Percentiles rank a stretch among this genome's conserved stretches.
phyloP scores from a whole-genome alignment of 768 basidiomycete species.

The Dentipellis sp. region DNA sequence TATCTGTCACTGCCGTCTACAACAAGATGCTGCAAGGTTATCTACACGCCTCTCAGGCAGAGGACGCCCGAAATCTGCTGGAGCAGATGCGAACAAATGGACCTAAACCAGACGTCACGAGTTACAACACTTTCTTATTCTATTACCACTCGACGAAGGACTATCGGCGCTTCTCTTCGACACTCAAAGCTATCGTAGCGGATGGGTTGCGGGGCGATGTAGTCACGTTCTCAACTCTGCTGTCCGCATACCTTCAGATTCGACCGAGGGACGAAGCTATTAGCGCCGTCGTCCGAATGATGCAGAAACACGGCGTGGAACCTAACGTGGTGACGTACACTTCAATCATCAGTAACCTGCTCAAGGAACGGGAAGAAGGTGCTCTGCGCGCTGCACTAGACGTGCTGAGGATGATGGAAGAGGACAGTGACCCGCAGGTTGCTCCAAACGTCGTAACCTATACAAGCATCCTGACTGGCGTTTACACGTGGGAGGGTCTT shows the following conservation, averaged over 20 bases:
- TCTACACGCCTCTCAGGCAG: constrained; percentile 28
- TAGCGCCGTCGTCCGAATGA: constrained; percentile 53
- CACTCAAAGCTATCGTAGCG: constrained; percentile 49
- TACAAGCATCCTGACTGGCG: constrained; percentile 65
- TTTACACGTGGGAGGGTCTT: constrained; percentile 53
- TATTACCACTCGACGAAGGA: constrained; percentile 57
- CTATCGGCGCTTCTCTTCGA: constrained; percentile 46
- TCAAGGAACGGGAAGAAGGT: constrained; percentile 43
- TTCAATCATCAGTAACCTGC: constrained; percentile 68
- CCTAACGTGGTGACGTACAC: constrained; percentile 74
- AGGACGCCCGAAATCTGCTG: constrained; percentile 29
- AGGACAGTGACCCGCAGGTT: constrained; percentile 26
- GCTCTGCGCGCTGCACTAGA: constrained; percentile 55
- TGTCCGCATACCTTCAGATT: constrained; percentile 65
- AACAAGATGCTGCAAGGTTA: constrained; percentile 73
- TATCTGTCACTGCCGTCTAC: constrained; percentile 29
- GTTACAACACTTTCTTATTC: constrained; percentile 75
- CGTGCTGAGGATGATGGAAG: constrained; percentile 73
- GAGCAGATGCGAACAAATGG: constrained; percentile 33
- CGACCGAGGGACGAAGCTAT: constrained; percentile 55
- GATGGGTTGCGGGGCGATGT: constrained; percentile 61
- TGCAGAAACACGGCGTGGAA: constrained; percentile 65
- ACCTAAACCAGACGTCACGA: constrained; percentile 59
- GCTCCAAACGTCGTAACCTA: constrained; percentile 77
- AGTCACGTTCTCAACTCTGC: constrained; percentile 80